Percentiles rank a stretch among this genome's conserved stretches.
These are phyloP conservation scores for Blastobotrys capitulatus DNA, from an alignment of 1,139 yeast genomes.

Conservation along the genomic window DNA sequence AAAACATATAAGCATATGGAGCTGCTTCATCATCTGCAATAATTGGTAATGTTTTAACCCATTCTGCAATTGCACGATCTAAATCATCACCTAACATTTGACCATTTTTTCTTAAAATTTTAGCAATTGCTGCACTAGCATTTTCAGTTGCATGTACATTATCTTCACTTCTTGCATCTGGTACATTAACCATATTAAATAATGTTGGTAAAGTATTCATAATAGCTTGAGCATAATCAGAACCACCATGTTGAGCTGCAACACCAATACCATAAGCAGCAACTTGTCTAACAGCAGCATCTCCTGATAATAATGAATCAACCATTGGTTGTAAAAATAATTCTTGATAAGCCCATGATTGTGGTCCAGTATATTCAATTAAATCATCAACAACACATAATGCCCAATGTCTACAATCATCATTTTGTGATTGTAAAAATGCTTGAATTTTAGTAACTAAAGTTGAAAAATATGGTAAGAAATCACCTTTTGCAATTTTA, in stretches of 20 bases:
- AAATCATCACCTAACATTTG: slow-evolving; percentile 47
- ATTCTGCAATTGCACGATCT: slow-evolving; percentile 58
- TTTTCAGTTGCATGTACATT: slow-evolving; percentile 85
- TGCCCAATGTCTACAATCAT: slow-evolving; percentile 69
- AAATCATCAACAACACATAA: slow-evolving; percentile 75
- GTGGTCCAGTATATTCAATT: slow-evolving; percentile 71
- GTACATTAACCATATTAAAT: slow-evolving; percentile 65
- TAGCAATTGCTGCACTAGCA: slow-evolving; percentile 77
- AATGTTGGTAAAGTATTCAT: slow-evolving; percentile 67
- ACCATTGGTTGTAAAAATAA: slow-evolving; percentile 58
- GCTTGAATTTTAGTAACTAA: slow-evolving; percentile 29
- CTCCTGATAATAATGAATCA: slow-evolving; percentile 49
- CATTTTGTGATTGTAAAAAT: slow-evolving; percentile 53
- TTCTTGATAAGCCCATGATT: slow-evolving; percentile 59
- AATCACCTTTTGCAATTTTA: slow-evolving; percentile 53
- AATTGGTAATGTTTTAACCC: slow-evolving; percentile 82
- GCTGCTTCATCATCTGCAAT: slow-evolving; percentile 87
- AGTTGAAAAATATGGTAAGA: slow-evolving; percentile 59
- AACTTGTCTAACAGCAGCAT: slow-evolving; percentile 78
- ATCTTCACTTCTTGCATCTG: slow-evolving; percentile 85
- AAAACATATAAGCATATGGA: slow-evolving; percentile 73
- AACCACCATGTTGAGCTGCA: slow-evolving; percentile 77
- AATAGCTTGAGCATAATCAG: slow-evolving; percentile 55
- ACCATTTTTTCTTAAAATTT: slow-evolving; percentile 47
- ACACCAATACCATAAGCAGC: slow-evolving; percentile 82